Evolutionary conservation across 2,329 filamentous ascomycete genomes (phyloP), one percentile per base, ranked within the genome.

Genomic region (Sclerotinia glacialis): DNA sequence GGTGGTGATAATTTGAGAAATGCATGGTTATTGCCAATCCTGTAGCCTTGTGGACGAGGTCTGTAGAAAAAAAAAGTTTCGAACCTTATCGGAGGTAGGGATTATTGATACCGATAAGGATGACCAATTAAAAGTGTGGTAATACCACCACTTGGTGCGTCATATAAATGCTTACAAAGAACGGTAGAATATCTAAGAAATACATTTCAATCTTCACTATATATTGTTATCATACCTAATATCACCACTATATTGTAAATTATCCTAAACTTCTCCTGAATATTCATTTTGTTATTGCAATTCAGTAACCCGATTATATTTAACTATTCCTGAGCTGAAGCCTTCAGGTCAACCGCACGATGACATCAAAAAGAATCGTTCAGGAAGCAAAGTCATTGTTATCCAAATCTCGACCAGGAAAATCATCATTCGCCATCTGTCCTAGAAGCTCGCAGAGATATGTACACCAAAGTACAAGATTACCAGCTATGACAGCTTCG

Each of bases 401-500:
- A 52, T 67, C 67, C 9, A 73, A 72, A 59, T 65, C 55, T 34
- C 67, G 72, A 68, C 69, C 73, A 64, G 72, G 74, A 46, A 72
- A 73, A 62, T 72, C 74, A 64, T 68, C 72, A 61, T 69, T 76
- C 55, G 69, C 73, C 50, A 68, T 76, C n/a, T 72, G 72, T 40
- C 71, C 74, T 56, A 65, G 56, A 42, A 66, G 46, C 53, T 52
- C 75, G 73, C 76, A 75, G 67, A 78, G 79, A 75, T 76, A 72
- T 65, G 73, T 81, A 40, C 79, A 81, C 69, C 80, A 78, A 69
- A 78, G 78, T 53, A 76, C 78, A 49, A 75, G 79, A 68, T 71
- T 81, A 65, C 79, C 81, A 31, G 79, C 80, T 12, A 77, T 83
- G 70, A 80, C 81, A 69, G 77, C 81, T 42, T 82, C 82, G 52